Evolutionary conservation across 352 stramenopile genomes (phyloP), one percentile per base, ranked within the genome.

Genomic region (Pythium aquatile): DNA sequence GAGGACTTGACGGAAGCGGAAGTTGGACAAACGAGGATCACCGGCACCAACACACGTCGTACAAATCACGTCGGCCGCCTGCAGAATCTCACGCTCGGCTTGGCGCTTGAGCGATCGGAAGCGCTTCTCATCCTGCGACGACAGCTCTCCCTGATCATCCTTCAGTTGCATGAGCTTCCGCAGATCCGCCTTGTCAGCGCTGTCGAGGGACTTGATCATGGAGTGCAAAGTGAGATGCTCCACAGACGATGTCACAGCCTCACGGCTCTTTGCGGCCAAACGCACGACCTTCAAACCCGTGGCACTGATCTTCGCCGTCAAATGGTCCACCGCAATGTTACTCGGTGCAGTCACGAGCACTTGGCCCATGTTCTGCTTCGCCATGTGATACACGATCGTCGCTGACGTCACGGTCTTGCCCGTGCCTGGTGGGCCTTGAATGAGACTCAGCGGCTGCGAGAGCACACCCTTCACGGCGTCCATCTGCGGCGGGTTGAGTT

Each of bases 371-470:
- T 98, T 98, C 69, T 99, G 94, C 69, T 98, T 97, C 28, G 97
- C 97, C 74, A 99, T 90, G 80, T 99, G 97, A 72, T 98, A 99
- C n/a, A 99, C 97, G 30, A 99, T 91, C 5, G 97, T 98, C 2
- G 98, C 98, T 47, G 89, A 99, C 5, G 97, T 99, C 24, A 99
- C 97, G 2, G 85, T 93, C 68, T 99, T 99, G 26, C 98, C 97
- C 3, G 95, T 99, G 29, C 97, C 97, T 2, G 96, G 96, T 28
- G 97, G 97, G 4, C 97, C 97, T 75, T 99, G 98, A 68, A 99
- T 99, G 30, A 99, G 85, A 77, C 87, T 98, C 32, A 99, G 76
- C 2, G 97, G 97, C 61, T 98, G 88, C 58, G 98, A 87, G n/a
- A 99, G 77, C 14, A 99, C 97, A 54, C 92, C 82, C 30, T 92